Conservation (phyloP, 257 asterid genomes). For the Leptodermis oblonga region DNA sequence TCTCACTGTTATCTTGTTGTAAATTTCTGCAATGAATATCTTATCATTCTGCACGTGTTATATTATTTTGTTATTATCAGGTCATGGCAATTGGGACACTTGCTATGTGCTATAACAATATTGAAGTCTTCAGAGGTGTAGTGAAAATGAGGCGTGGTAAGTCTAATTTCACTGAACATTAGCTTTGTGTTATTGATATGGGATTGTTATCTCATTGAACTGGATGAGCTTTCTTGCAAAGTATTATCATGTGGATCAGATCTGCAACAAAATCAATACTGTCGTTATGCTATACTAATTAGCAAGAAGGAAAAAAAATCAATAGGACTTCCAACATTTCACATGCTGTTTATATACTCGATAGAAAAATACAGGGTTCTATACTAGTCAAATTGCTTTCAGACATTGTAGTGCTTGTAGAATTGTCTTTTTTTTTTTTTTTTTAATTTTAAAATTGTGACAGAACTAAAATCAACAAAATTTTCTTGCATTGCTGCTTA, state of each 20-base stretch:
- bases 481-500: neutral
- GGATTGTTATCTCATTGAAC: neutral
- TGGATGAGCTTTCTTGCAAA: neutral
- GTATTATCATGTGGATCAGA: neutral
- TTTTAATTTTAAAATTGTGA: too few species aligned
- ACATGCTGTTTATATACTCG: neutral
- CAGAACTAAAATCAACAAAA: neutral
- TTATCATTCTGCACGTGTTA: slow-evolving; percentile 24
- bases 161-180: slow-evolving; percentile 22
- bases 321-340: neutral
- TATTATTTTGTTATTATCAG: slow-evolving; percentile 31
- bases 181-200: neutral
- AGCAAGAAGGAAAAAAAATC: neutral
- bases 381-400: neutral
- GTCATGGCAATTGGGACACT: slow-evolving; percentile 97
- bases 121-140: slow-evolving; percentile 85
- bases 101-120: slow-evolving; percentile 90
- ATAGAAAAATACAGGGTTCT: neutral
- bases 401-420: neutral
- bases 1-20: neutral
- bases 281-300: neutral
- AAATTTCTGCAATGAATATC: neutral
- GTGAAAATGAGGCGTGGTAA: slow-evolving; percentile 98
- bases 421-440: neutral
- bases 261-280: neutral